Evolutionary conservation across 176 grass and related monocot species (phyloP), one percentile per base, ranked within the genome.

Genomic region (Aegilops tauschii): DNA sequence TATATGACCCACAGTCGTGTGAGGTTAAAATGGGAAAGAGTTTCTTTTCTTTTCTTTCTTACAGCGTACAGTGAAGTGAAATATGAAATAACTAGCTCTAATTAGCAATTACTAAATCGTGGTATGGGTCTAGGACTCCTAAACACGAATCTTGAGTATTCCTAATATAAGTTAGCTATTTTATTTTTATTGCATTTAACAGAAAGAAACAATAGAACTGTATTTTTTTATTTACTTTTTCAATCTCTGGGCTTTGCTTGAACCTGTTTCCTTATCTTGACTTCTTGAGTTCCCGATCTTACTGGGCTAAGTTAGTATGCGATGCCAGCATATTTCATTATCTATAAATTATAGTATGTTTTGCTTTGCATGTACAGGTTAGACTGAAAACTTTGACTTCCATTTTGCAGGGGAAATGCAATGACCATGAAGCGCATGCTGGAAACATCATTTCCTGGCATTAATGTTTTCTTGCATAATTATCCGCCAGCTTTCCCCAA

Each of bases 391-490:
- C 32, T 61, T 81, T 73, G 40, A 30, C 5, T 70, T 69, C 6
- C 36, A 72, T 80, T 83, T 75, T 91, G 68, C 79, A 98, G 97
- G 89, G 97, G 97, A 76, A 98, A 67, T 83, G 97, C 97, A 20
- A 82, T 94, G 90, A 91, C 97, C 63, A 94, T 93, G 93, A 93
- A 90, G 77, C 93, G 91, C 87, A 96, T 98, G 94, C 85, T 98
- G 71, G 97, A 98, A 85, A 86, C 92, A 34, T 93, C 90, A 45
- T 98, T 94, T 92, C 97, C 94, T 65, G 90, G 94, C 64, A 94
- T 98, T 37, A 76, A 94, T 61, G 94, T 98, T 73, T 85, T 96
- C 79, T 89, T 99, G 81, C 81, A 84, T 47, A 99, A 99, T 84
- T 96, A 94, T 61, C 97, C 97, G 61, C 89, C 97, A 54, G 82